phyloP scores from a whole-genome alignment of 2,329 filamentous ascomycete genomes.

The Tolypocladium tundrense region DNA sequence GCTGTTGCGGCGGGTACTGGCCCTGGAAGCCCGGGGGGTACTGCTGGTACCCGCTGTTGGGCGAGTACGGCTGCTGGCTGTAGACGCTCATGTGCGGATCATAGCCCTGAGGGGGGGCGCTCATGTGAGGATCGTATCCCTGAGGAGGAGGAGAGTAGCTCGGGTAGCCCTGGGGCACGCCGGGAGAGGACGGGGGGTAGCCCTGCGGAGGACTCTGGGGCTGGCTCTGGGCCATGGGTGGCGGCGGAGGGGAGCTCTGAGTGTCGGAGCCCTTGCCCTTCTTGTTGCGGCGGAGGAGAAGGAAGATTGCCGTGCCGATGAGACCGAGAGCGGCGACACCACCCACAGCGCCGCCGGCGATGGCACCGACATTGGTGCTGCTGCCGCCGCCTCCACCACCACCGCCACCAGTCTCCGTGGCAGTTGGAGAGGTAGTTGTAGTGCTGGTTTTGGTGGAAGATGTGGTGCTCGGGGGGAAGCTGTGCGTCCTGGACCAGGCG shows the following conservation, averaged over 20 bases:
- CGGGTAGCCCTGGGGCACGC: slow-evolving; percentile 2
- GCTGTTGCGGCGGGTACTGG: slow-evolving; percentile 11
- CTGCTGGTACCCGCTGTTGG: slow-evolving; percentile 4
- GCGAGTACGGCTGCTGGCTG: slow-evolving; percentile 9
- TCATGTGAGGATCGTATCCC: slow-evolving; percentile 5
- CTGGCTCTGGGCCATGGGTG: slow-evolving; percentile 9
- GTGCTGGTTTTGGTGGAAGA: not conserved
- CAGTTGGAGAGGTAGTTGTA: slow-evolving; percentile 2
- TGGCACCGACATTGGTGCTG: slow-evolving; percentile 27
- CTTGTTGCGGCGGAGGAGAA: slow-evolving; percentile 27
- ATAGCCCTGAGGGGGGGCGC: slow-evolving; percentile 1
- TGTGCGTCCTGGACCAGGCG: slow-evolving; percentile 11
- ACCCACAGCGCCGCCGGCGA: slow-evolving; percentile 36
- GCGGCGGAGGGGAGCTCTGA: slow-evolving; percentile 6
- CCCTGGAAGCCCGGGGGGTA: not conserved
- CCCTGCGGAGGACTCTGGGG: slow-evolving; percentile 13
- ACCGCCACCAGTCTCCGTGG: slow-evolving; percentile 7
- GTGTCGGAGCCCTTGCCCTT: slow-evolving; percentile 8
- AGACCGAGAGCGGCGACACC: slow-evolving; percentile 30
- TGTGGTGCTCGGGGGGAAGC: slow-evolving; percentile 2
- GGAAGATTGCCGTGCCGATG: slow-evolving; percentile 28
- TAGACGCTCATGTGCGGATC: slow-evolving; percentile 8
- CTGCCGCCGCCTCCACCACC: slow-evolving; percentile 17
- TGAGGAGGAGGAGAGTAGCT: not conserved
- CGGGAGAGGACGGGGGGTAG: slow-evolving; percentile 10